Base-by-base conservation (phyloP, 306 rosid genomes). In the Ormosia semicastrata region DNA sequence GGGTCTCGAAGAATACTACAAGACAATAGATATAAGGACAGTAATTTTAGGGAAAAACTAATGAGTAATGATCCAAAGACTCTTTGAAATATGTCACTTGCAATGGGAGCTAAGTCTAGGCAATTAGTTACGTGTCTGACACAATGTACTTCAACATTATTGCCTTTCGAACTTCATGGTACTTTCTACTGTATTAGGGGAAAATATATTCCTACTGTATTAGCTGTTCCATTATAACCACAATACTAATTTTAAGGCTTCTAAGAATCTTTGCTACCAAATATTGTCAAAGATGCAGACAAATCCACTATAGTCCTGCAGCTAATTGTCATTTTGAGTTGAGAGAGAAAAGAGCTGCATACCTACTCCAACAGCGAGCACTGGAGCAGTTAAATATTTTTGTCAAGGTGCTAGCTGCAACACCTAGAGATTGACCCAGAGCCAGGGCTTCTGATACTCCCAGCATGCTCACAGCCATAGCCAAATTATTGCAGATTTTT, bases 361-460 rank as follows among this genome's bases (percentile, higher is more conserved):
- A 95, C 99, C 99, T 95, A 88, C 99, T 93, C 99, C 99, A 95
- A 88, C 97, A 92, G 58, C 97, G 93, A 86, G 97, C 97, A 46
- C 96, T 95, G 13, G 99, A 95, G 74, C 97, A 90, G 85, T 92
- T 95, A 79, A 95, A 93, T 41, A 95, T 93, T 71, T 87, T 78
- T 30, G 99, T 88, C 82, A 95, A 87, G 82, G 94, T 93, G 67
- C 80, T 82, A 32, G 98, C 90, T 59, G 94, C 6, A 80, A 95
- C 94, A 72, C 99, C 97, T 1, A 95, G 84, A 49, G 93, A 92
- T 82, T 95, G 99, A 40, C 98, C 99, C 43, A 95, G 87, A 77
- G 96, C 92, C 53, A 95, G 92, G 75, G 99, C 97, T 84, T 95
- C 98, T 82, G 99, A 95, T 72, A 95, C 77, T 77, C 99, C 99